phyloP scores from a whole-genome alignment of 345 rosid species.

The Moricandia arvensis region DNA sequence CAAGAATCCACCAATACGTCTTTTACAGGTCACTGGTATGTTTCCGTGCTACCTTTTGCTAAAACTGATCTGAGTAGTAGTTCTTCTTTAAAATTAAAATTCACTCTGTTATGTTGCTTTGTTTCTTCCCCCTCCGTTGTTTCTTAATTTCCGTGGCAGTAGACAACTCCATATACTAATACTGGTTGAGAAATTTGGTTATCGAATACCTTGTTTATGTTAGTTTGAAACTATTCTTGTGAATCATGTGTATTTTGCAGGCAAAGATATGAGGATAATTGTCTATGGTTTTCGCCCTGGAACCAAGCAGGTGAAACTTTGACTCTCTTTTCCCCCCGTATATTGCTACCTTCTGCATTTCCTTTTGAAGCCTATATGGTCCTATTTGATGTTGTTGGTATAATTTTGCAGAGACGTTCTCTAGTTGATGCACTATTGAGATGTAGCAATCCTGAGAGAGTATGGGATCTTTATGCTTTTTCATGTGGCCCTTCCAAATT shows the following conservation, averaged over 20 bases:
- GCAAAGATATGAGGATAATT: constrained; percentile 95
- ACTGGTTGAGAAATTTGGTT: constrained; percentile 2
- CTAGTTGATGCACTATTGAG: constrained; percentile 60
- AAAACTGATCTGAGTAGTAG: not conserved
- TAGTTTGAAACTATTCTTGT: constrained; percentile 7
- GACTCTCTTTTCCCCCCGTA: not conserved
- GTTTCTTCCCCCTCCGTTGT: not conserved
- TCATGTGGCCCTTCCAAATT: constrained; percentile 71
- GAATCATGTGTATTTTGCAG: constrained; percentile 46
- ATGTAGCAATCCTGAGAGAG: constrained; percentile 63
- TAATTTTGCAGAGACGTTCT: constrained; percentile 63
- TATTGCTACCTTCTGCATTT: constrained; percentile 7
- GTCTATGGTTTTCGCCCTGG: constrained; percentile 91
- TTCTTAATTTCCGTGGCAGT: not conserved
- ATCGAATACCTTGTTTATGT: not conserved
- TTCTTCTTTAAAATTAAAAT: not conserved
- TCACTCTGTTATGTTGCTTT: not conserved
- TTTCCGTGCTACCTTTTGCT: constrained; percentile 4
- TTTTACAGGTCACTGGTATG: constrained; percentile 90
- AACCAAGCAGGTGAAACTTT: constrained; percentile 68
- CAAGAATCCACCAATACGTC: constrained; percentile 64
- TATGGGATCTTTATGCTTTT: constrained; percentile 89
- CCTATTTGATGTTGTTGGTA: not conserved
- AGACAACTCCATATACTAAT: not conserved
- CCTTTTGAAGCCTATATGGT: constrained; percentile 2